Evolutionary conservation across 2,329 filamentous ascomycete genomes (phyloP), one percentile per base, ranked within the genome.

Genomic region (Alternaria viburni): DNA sequence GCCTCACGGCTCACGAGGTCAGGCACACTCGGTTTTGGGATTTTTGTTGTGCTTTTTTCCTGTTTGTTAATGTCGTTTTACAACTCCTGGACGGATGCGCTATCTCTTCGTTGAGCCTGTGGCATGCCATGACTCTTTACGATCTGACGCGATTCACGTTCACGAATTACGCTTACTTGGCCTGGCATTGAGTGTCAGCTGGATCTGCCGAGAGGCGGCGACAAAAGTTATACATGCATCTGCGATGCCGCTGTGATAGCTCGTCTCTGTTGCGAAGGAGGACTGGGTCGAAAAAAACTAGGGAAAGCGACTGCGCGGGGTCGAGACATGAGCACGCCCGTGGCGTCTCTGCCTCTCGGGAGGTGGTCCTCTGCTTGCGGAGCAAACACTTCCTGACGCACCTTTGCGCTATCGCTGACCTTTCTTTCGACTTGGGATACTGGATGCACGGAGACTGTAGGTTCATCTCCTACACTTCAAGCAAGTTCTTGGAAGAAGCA

Each of bases 381-480:
- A 78, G 72, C 72, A 73, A 61, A 71, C 74, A 71, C 65, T 54
- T 44, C 55, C 72, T 71, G 76, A 69, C 12, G 64, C 59, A 68
- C 66, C 66, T 70, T 78, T 80, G 79, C 72, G 78, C 80, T 79
- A 78, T 71, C 67, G 51, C 69, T 57, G 66, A 62, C 59, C 68
- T 66, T 36, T 5, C 64, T 64, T 57, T 68, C 68, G 61, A 50
- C 63, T 62, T 54, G 57, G 47, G 52, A 66, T 51, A 46, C 61
- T 54, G 57, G 66, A 64, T 19, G 62, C 62, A 26, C 65, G 70
- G 65, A 69, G 74, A 72, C 75, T 73, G 79, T 86, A 85, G 85
- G 83, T 62, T 85, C 84, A 86, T 86, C 84, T 79, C 82, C 85
- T 86, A 86, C 82, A 74, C 80, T 84, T 81, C 80, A 79, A 80